A percentile compares a stretch with the other conserved stretches of the same genome.
These are phyloP conservation scores for Guillardia theta DNA, from an alignment of 78 protist genomes.

Conservation along the genomic window DNA sequence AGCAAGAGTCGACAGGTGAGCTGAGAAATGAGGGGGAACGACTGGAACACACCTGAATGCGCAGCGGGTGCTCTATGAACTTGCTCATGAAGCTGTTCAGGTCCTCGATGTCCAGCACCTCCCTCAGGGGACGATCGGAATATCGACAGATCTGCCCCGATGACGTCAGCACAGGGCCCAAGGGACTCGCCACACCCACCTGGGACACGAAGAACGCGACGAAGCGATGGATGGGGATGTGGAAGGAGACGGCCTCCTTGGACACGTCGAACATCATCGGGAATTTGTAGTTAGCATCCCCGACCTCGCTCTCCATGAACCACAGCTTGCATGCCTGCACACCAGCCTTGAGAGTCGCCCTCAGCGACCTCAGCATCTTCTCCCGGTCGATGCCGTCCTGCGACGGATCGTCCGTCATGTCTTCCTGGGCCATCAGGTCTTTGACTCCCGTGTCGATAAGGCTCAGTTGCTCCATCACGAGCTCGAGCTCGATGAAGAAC, in stretches of 20 bases:
- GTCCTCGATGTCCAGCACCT: background rate
- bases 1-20: background rate
- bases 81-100: background rate
- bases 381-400: background rate
- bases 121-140: background rate
- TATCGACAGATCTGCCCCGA: background rate
- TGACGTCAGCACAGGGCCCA: too few relatives aligned
- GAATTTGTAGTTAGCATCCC: background rate
- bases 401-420: too few relatives aligned
- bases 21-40: background rate
- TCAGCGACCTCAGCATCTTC: background rate
- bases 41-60: background rate
- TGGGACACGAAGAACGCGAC: conserved; percentile 19
- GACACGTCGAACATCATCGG: background rate
- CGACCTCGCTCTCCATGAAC: background rate
- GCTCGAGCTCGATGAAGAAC: conserved; percentile 24
- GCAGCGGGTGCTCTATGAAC: background rate
- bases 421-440: background rate
- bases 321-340: background rate
- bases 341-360: background rate
- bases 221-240: conserved; percentile 8
- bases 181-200: background rate
- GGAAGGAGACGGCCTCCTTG: background rate
- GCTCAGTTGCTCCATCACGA: background rate
- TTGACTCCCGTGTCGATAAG: background rate